A percentile compares a stretch with the other conserved stretches of the same genome.
These are phyloP conservation scores for Paxillus ammoniavirescens DNA, from an alignment of 768 basidiomycete genomes.

Conservation along the genomic window DNA sequence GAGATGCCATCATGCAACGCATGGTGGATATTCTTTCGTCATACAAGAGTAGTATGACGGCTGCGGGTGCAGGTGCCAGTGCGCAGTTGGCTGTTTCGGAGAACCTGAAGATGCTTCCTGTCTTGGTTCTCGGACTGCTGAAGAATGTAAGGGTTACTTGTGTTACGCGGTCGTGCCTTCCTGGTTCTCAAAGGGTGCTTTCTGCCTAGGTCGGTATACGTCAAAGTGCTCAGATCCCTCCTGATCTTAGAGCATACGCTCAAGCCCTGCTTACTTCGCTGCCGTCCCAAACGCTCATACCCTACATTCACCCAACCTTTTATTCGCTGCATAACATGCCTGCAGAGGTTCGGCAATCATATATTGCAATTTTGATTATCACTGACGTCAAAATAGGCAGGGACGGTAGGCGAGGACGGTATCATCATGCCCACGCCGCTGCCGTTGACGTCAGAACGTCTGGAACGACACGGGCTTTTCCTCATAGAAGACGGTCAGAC, in stretches of 20 bases:
- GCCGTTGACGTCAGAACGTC: conserved; percentile 90
- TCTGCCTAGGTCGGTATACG: conserved; percentile 77
- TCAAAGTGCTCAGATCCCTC: conserved; percentile 95
- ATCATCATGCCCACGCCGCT: conserved; percentile 84
- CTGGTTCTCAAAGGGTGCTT: background rate
- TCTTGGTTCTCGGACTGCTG: conserved; percentile 83
- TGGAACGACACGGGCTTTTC: conserved; percentile 94
- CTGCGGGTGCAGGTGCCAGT: conserved; percentile 88
- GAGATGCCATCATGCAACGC: conserved; percentile 81
- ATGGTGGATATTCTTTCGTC: conserved; percentile 81
- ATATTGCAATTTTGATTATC: background rate
- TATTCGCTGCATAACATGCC: conserved; percentile 97
- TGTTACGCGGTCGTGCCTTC: background rate
- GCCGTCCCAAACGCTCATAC: conserved; percentile 87
- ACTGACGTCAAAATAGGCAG: conserved; percentile 54
- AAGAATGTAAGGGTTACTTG: conserved; percentile 71
- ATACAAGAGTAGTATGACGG: conserved; percentile 96
- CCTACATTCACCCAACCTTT: conserved; percentile 94
- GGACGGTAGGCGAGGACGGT: conserved; percentile 87
- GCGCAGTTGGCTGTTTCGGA: conserved; percentile 91
- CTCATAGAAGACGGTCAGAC: conserved; percentile 97
- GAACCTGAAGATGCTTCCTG: conserved; percentile 92
- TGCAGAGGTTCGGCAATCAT: conserved; percentile 59
- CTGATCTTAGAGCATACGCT: conserved; percentile 94
- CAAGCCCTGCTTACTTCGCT: conserved; percentile 89